phyloP scores from a whole-genome alignment of 257 asterid genomes.

The Fraxinus anomala region DNA sequence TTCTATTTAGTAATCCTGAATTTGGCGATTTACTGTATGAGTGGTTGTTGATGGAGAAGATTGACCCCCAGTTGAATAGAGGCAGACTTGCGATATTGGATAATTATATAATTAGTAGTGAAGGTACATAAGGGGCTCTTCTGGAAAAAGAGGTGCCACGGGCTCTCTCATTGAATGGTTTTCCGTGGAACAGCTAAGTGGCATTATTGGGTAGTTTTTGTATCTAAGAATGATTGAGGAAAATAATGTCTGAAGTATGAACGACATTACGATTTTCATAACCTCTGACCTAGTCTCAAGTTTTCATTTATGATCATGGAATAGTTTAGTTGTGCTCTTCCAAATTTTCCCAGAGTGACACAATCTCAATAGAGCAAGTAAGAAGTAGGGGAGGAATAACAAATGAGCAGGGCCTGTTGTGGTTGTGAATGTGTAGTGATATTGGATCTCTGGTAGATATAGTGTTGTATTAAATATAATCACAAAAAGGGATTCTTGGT shows the following conservation, averaged over 20 bases:
- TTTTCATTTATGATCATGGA: background rate
- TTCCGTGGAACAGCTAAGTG: background rate
- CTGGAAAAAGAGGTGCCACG: too few species aligned
- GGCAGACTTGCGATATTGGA: background rate
- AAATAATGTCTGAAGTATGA: background rate
- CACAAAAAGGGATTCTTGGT: background rate
- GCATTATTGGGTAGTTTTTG: background rate
- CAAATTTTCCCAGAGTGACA: background rate
- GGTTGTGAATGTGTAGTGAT: background rate
- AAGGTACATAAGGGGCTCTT: too few species aligned
- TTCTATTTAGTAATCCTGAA: background rate
- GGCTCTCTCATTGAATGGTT: too few species aligned
- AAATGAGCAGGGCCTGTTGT: background rate
- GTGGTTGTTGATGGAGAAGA: background rate
- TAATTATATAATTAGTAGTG: too few species aligned
- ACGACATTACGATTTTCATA: too few species aligned
- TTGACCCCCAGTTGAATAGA: too few species aligned
- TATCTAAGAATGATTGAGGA: background rate
- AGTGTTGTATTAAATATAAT: background rate
- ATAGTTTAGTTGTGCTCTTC: background rate
- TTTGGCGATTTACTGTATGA: background rate
- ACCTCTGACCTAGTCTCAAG: too few species aligned
- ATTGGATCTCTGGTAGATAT: background rate
- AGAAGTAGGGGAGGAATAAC: background rate
- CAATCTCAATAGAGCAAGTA: background rate